phyloP scores from a whole-genome alignment of 352 stramenopile species.

The Pythium myriotylum region DNA sequence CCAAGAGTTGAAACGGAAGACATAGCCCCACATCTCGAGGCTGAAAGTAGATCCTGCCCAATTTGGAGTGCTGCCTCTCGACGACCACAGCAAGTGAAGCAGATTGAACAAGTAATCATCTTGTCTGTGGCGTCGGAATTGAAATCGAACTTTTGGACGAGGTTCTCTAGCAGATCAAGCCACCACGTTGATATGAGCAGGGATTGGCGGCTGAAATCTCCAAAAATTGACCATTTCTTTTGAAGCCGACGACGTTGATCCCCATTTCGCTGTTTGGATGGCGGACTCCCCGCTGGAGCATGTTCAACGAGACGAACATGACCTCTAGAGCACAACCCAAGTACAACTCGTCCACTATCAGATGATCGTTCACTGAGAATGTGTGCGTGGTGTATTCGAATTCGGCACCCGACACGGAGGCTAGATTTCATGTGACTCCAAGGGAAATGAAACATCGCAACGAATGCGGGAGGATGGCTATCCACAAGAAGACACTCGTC shows the following conservation, averaged over 20 bases:
- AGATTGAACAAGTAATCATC: conserved; percentile 2
- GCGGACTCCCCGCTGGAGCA: conserved; percentile 1
- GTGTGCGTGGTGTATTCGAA: conserved; percentile 20
- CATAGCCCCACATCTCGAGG: neutral
- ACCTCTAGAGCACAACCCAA: conserved; percentile 25
- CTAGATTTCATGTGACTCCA: conserved; percentile 13
- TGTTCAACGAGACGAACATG: conserved; percentile 11
- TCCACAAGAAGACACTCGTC: conserved; percentile 28
- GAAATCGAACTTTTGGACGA: conserved; percentile 50
- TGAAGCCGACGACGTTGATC: conserved; percentile 2
- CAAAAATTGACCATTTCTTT: conserved; percentile 29
- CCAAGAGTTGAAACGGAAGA: conserved; percentile 31
- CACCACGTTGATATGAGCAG: conserved; percentile 24
- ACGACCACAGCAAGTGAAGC: conserved; percentile 32
- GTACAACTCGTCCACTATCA: neutral
- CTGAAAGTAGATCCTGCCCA: conserved; percentile 16
- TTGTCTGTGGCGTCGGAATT: conserved; percentile 8
- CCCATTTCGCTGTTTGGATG: neutral
- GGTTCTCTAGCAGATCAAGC: conserved; percentile 35
- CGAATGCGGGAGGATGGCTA: neutral
- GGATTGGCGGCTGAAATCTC: conserved; percentile 24
- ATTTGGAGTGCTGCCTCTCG: conserved; percentile 34
- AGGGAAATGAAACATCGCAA: conserved; percentile 25
- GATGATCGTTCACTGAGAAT: conserved; percentile 1
- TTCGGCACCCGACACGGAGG: conserved; percentile 14